A percentile compares a stretch with the other conserved stretches of the same genome.
Evolutionary conservation across 108 stramenopile species (phyloP).

Genomic region (Cyclotella sp.): DNA sequence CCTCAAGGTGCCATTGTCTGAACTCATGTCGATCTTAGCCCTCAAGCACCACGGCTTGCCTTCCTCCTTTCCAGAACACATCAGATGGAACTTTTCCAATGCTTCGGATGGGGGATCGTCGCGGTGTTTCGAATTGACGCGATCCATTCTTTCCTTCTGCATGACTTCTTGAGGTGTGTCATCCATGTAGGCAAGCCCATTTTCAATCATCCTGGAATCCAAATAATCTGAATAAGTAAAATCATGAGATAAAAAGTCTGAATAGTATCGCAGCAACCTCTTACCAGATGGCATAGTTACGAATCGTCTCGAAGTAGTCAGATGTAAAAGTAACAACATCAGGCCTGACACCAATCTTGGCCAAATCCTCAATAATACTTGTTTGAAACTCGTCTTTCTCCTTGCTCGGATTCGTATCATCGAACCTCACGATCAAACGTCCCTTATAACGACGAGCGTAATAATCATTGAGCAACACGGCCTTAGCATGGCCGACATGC

Average conservation of each 20-base stretch:
- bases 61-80: constrained; percentile 85
- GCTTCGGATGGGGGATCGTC: constrained; percentile 80
- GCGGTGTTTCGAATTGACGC: constrained; percentile 82
- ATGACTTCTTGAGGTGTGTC: constrained; percentile 97
- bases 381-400: constrained; percentile 99
- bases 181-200: constrained; percentile 98
- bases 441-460: constrained; percentile 97
- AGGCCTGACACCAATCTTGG: constrained; percentile 82
- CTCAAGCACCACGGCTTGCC: constrained; percentile 94
- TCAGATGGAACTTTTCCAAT: constrained; percentile 81
- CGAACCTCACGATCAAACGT: constrained; percentile 92
- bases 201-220: constrained; percentile 71
- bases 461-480: constrained; percentile 96
- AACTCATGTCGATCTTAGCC: constrained; percentile 97
- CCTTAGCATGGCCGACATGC: constrained; percentile 99
- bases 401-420: constrained; percentile 99
- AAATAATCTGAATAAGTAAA: background rate
- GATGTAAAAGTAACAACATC: constrained; percentile 95
- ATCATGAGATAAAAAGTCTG: background rate
- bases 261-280: background rate
- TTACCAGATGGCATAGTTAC: constrained; percentile 73
- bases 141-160: constrained; percentile 84
- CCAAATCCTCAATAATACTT: constrained; percentile 84
- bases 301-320: constrained; percentile 92
- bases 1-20: constrained; percentile 96